A percentile compares a stretch with the other conserved stretches of the same genome.
phyloP scores from a whole-genome alignment of 2,329 filamentous ascomycete genomes.

The Coleophoma crateriformis region DNA sequence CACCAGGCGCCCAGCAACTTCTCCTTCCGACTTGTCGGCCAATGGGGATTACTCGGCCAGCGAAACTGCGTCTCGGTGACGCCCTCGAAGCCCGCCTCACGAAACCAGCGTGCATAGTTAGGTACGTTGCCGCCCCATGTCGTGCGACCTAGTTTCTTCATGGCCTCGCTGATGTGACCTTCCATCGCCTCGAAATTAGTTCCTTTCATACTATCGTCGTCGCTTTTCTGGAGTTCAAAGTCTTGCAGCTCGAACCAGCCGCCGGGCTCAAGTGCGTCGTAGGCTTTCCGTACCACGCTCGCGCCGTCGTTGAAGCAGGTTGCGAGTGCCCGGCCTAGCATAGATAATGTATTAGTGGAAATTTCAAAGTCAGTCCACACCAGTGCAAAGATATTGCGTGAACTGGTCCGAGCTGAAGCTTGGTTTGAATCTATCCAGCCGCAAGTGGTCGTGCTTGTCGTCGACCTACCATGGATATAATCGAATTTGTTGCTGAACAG shows the following conservation, averaged over 20 bases:
- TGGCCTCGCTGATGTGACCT: background rate
- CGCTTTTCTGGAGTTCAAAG: background rate
- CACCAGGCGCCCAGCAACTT: conserved; percentile 39
- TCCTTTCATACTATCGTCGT: background rate
- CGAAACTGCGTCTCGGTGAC: conserved; percentile 40
- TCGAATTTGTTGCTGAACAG: conserved; percentile 39
- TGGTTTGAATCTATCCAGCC: no score
- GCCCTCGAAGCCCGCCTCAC: conserved; percentile 45
- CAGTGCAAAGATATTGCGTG: no score
- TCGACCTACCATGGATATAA: conserved; percentile 39
- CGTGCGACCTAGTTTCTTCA: background rate
- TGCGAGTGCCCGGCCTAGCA: background rate
- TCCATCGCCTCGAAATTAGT: background rate
- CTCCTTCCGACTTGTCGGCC: conserved; percentile 41
- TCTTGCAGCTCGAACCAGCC: conserved; percentile 26
- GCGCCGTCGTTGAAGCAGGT: conserved; percentile 2
- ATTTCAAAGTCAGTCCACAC: no score
- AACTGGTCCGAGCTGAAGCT: no score
- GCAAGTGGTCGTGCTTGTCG: conserved; percentile 15
- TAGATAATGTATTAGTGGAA: no score
- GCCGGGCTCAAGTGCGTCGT: conserved; percentile 10
- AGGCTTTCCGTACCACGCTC: conserved; percentile 1
- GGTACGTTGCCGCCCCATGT: conserved; percentile 17
- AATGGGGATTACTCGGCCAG: conserved; percentile 39
- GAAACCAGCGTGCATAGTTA: conserved; percentile 28